A percentile compares a stretch with the other conserved stretches of the same genome.
Conservation (phyloP, 2,329 filamentous ascomycete genomes). For the Colletotrichum horii region DNA sequence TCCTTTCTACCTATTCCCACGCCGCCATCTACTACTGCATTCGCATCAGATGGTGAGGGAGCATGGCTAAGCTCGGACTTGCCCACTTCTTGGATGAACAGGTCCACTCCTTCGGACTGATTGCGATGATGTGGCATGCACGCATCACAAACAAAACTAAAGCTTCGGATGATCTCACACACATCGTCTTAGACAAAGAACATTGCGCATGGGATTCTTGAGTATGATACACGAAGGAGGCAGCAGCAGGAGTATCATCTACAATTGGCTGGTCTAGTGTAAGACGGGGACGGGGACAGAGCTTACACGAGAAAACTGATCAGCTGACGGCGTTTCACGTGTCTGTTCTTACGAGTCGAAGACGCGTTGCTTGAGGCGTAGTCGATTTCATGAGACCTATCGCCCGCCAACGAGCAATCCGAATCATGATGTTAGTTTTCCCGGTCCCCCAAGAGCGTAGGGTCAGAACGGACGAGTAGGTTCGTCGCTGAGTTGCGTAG, state of each 20-base stretch:
- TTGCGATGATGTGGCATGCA: background rate
- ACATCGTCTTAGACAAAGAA: background rate
- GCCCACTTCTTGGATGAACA: background rate
- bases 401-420: background rate
- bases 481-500: background rate
- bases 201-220: background rate
- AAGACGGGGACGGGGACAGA: background rate
- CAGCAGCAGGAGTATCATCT: background rate
- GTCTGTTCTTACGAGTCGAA: background rate
- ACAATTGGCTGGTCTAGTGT: background rate
- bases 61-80: background rate
- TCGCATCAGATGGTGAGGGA: background rate
- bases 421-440: background rate
- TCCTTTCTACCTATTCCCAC: background rate
- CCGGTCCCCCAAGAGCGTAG: background rate
- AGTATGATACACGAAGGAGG: background rate
- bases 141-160: background rate
- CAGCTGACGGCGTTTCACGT: background rate
- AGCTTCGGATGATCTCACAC: background rate
- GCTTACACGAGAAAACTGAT: background rate
- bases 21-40: background rate
- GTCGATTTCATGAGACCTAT: background rate
- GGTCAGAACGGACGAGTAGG: background rate
- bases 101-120: background rate
- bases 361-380: background rate